Evolutionary conservation across 2,329 filamentous ascomycete genomes (phyloP).

Genomic region (Ilyonectria robusta): DNA sequence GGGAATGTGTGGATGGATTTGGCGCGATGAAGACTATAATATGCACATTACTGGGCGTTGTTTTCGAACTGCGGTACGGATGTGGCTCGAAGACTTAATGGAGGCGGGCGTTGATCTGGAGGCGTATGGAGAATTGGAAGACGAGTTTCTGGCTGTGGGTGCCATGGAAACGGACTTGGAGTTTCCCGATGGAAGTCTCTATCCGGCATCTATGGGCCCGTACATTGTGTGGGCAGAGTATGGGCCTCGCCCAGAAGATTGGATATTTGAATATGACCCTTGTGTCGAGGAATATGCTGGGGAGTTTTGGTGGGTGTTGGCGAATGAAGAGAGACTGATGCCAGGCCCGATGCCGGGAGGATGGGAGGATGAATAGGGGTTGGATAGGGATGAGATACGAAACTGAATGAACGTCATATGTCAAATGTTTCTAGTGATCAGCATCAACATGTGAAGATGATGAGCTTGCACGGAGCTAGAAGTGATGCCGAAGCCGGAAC

Average conservation of each 20-base stretch:
- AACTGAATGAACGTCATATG: too few species aligned
- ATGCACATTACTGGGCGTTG: not conserved
- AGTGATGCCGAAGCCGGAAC: conserved; percentile 19
- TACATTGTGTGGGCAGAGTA: conserved; percentile 10
- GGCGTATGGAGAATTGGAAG: conserved; percentile 14
- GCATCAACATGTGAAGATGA: not conserved
- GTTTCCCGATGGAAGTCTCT: not conserved
- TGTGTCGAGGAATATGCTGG: conserved; percentile 15
- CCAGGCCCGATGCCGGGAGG: conserved; percentile 20
- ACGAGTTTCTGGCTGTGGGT: too few species aligned
- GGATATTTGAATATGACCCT: conserved; percentile 15
- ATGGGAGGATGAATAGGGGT: conserved; percentile 3
- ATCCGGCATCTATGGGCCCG: not conserved
- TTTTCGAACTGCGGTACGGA: not conserved
- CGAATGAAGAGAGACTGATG: not conserved
- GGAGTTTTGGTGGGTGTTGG: conserved; percentile 4
- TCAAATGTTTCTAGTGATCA: too few species aligned
- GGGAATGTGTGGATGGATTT: not conserved
- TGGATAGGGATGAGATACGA: not conserved
- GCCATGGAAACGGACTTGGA: not conserved
- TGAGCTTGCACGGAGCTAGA: conserved; percentile 22
- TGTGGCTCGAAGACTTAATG: conserved; percentile 22
- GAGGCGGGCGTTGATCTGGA: conserved; percentile 23
- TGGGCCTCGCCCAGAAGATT: conserved; percentile 14
- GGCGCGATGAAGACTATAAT: not conserved